Evolutionary conservation across 495 filamentous ascomycete species (phyloP), one percentile per base, ranked within the genome.

Genomic region (Aspergillus wentii): DNA sequence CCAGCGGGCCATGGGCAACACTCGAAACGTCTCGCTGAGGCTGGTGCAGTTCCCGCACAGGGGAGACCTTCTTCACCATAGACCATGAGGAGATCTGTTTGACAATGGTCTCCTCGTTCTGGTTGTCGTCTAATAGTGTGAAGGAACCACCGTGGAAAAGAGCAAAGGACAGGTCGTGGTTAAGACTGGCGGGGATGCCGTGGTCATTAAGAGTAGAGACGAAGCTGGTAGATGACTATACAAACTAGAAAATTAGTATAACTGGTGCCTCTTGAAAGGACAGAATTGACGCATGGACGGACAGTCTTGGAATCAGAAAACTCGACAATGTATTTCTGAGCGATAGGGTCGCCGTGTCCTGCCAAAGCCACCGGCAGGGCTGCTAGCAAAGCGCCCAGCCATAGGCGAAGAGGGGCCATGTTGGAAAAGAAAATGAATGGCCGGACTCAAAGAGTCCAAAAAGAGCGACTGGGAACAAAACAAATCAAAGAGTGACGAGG

Each of bases 91-190:
- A 33, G 28, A 52, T 52, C 19, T 33, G 25, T 33, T 48, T 36
- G 7, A 52, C 13, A 22, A 30, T 40, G 7, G 29, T 27, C 11
- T 35, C 35, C 9, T 50, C 37, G 19, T 47, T 34, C 14, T 30
- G 10, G 4, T 6, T 13, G 14, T 33, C 23, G 10, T 32, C 33
- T 2, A 15, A n/a, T 8, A 52, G 37, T 11, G 10, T 43, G 30
- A 52, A 52, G 1, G 49, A 52, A 2, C 33, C 49, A 9, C 49
- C 49, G 22, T 48, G 38, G 38, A 52, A 52, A 3, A 52, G 37
- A 33, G 33, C 30, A 16, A 39, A 47, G 17, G 45, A 43, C 5
- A 52, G 20, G 17, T 38, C 39, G 9, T 35, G 30, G 31, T 38
- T 31, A 15, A 41, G 41, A 8, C 16, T 52, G 14, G 33, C 38